Evolutionary conservation across 768 basidiomycete species (phyloP).

Genomic region (Suillus fuscotomentosus): DNA sequence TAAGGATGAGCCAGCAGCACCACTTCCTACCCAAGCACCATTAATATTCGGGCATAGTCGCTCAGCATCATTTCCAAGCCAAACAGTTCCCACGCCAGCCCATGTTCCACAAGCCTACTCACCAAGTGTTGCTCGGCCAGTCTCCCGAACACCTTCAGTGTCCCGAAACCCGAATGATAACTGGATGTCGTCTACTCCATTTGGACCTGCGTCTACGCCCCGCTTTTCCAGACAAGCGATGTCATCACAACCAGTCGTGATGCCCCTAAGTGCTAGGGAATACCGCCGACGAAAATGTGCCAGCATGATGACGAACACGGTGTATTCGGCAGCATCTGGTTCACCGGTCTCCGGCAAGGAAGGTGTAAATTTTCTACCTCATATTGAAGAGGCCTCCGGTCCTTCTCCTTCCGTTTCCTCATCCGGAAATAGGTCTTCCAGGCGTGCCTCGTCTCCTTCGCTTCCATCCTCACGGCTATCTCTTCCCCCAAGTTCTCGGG

Average conservation of each 20-base stretch:
- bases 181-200: conserved; percentile 27
- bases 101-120: conserved; percentile 20
- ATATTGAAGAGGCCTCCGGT: neutral
- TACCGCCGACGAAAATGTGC: conserved; percentile 22
- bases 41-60: conserved; percentile 14
- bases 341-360: neutral
- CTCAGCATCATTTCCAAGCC: conserved; percentile 13
- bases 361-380: conserved; percentile 8
- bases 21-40: conserved; percentile 22
- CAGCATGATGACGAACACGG: neutral
- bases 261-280: conserved; percentile 30
- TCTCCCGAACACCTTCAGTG: conserved; percentile 8
- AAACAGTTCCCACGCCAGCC: neutral
- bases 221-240: conserved; percentile 31
- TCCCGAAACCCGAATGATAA: conserved; percentile 27
- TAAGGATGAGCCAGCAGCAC: neutral
- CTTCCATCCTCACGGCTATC: conserved; percentile 11
- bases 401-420: neutral
- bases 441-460: conserved; percentile 13
- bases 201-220: conserved; percentile 27
- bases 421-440: neutral
- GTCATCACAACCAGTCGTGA: conserved; percentile 26
- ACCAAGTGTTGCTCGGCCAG: conserved; percentile 8
- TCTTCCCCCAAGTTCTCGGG: conserved; percentile 9
- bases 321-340: neutral